A percentile compares a stretch with the other conserved stretches of the same genome.
phyloP scores from a whole-genome alignment of 352 stramenopile species.

The Elongisporangium prolatum region DNA sequence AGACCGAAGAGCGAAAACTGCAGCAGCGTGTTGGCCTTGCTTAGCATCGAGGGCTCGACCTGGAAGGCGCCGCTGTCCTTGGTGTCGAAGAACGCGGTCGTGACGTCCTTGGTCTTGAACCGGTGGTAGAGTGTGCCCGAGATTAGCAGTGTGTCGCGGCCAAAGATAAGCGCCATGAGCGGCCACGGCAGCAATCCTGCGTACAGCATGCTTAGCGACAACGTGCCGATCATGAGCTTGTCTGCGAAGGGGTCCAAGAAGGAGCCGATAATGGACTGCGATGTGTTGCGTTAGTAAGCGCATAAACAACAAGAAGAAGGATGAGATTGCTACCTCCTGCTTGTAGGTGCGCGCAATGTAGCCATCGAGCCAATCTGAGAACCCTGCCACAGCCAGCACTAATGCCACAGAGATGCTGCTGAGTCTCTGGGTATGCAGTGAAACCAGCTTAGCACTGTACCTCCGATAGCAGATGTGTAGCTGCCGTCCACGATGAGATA shows the following conservation, averaged over 20 bases:
- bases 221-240: conserved; percentile 71
- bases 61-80: conserved; percentile 65
- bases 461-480: conserved; percentile 56
- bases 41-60: conserved; percentile 63
- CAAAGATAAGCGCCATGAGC: conserved; percentile 64
- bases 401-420: conserved; percentile 4
- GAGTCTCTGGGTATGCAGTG: not conserved
- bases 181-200: conserved; percentile 57
- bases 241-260: conserved; percentile 82
- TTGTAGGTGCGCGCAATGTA: conserved; percentile 75
- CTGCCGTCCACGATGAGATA: conserved; percentile 69
- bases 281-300: not conserved
- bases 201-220: conserved; percentile 75
- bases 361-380: conserved; percentile 81
- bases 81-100: conserved; percentile 77
- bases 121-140: conserved; percentile 77
- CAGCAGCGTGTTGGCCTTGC: conserved; percentile 79
- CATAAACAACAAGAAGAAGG: not conserved
- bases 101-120: conserved; percentile 61
- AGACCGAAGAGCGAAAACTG: conserved; percentile 73
- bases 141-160: conserved; percentile 66
- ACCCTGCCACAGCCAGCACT: conserved; percentile 68
- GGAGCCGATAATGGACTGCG: conserved; percentile 68
- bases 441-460: conserved; percentile 24
- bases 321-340: conserved; percentile 35